Evolutionary conservation across 1,284 basidiomycete species (phyloP).

Genomic region (Cutaneotrichosporon sp.): DNA sequence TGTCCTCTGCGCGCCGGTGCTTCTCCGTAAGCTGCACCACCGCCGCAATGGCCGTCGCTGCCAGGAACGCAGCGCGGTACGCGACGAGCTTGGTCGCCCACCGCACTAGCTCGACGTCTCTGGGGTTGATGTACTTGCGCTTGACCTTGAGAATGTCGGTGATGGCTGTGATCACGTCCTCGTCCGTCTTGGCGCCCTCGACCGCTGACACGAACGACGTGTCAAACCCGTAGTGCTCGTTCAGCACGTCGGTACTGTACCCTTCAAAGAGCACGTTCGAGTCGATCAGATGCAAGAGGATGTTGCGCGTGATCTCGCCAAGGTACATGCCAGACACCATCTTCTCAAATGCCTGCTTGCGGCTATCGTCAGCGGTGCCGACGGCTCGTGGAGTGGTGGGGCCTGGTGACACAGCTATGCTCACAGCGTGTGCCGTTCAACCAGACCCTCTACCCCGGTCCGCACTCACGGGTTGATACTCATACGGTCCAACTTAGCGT

Average conservation of each 20-base stretch:
- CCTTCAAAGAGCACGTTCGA: constrained; percentile 71
- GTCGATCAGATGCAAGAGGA: constrained; percentile 83
- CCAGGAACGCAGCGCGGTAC: constrained; percentile 75
- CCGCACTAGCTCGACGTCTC: constrained; percentile 69
- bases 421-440: neutral
- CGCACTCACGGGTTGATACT: constrained; percentile 76
- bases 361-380: constrained; percentile 38
- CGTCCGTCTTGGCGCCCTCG: constrained; percentile 57
- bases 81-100: constrained; percentile 77
- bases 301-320: constrained; percentile 85
- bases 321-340: constrained; percentile 99
- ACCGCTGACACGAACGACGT: constrained; percentile 87
- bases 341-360: constrained; percentile 94
- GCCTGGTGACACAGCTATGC: neutral
- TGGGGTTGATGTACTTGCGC: constrained; percentile 50
- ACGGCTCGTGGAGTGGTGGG: neutral
- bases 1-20: constrained; percentile 57
- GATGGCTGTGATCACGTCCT: constrained; percentile 59
- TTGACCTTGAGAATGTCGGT: constrained; percentile 64
- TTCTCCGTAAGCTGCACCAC: constrained; percentile 75
- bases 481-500: constrained; percentile 87
- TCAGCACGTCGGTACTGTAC: constrained; percentile 67
- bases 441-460: neutral
- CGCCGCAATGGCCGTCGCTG: constrained; percentile 82
- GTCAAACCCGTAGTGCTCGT: constrained; percentile 90